Base-by-base conservation (phyloP, 257 asterid genomes). In the Ophiorrhiza pumila region DNA sequence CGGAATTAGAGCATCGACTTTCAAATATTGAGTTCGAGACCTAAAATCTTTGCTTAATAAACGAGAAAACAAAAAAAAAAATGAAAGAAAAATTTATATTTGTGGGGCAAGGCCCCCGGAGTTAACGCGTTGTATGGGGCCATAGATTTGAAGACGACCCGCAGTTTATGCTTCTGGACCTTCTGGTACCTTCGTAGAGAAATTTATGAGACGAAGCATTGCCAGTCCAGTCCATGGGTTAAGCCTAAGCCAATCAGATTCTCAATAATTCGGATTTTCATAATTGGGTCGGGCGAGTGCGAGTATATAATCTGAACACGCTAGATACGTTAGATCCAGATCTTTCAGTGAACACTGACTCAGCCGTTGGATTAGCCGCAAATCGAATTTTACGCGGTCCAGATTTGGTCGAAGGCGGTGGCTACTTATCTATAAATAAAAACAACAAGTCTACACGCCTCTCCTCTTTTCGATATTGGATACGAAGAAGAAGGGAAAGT, bases 281-380 rank as follows among this genome's bases (percentile, higher is more conserved):
- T 20, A 18, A 35, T 35, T 32, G 5, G 34, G n/a, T n/a, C n/a
- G n/a, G n/a, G n/a, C n/a, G n/a, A n/a, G n/a, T n/a, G 1, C 15
- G 7, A 14, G 15, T 15, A 37, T 23, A 13, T 6, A n/a, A n/a
- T 5, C 10, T 57, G 39, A 43, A 34, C 42, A 10, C 62, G 23
- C 76, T 8, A 43, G 56, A 65, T 58, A 20, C 61, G 35, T 34
- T 17, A 31, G 81, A 77, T 35, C 70, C 68, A 69, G 86, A 83
- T 83, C 86, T 0, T n/a, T n/a, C n/a, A n/a, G n/a, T n/a, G n/a
- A n/a, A n/a, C 70, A 49, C 35, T 5, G 7, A 27, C 42, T n/a
- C 32, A 11, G 4, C 84, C 89, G 86, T 84, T 65, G 77, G 83
- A 80, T 82, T 50, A 72, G 42, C 62, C 57, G 5, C 42, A 58